Evolutionary conservation across 129 eudicot genomes (phyloP).

Genomic region (Flaveria robusta): DNA sequence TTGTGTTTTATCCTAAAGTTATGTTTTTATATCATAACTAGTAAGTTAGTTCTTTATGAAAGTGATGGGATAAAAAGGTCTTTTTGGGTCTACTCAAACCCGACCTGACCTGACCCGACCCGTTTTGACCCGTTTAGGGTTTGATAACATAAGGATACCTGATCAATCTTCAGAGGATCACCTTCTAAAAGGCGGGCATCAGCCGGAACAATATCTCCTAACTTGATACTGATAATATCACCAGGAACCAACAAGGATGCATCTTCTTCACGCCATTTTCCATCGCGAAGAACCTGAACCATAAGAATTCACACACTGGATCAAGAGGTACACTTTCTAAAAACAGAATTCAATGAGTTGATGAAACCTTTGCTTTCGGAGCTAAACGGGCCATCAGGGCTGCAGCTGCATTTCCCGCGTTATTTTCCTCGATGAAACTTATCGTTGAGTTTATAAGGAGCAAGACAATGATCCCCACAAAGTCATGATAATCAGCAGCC

Average conservation of each 20-base stretch:
- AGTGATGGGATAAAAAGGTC: neutral
- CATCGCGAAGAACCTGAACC: constrained; percentile 64
- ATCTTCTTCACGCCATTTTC: constrained; percentile 86
- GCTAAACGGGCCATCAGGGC: constrained; percentile 96
- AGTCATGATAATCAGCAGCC: constrained; percentile 70
- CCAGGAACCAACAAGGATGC: constrained; percentile 79
- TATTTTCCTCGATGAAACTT: constrained; percentile 88
- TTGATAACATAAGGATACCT: constrained; percentile 40
- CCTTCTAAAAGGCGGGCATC: constrained; percentile 94
- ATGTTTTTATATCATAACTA: neutral
- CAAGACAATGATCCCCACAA: constrained; percentile 65
- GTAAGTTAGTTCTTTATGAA: neutral
- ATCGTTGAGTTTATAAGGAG: constrained; percentile 78
- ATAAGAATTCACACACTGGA: neutral
- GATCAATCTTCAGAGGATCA: constrained; percentile 87
- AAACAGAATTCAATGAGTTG: neutral
- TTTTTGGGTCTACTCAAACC: neutral
- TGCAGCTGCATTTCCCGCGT: constrained; percentile 96
- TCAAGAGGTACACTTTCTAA: neutral
- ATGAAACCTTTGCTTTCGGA: constrained; percentile 77
- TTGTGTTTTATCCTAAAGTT: neutral
- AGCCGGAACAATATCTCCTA: constrained; percentile 83
- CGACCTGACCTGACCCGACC: neutral
- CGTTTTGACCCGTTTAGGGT: neutral
- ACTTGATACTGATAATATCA: constrained; percentile 79